Evolutionary conservation across 352 stramenopile genomes (phyloP).

Genomic region (Pythium sukuiense): DNA sequence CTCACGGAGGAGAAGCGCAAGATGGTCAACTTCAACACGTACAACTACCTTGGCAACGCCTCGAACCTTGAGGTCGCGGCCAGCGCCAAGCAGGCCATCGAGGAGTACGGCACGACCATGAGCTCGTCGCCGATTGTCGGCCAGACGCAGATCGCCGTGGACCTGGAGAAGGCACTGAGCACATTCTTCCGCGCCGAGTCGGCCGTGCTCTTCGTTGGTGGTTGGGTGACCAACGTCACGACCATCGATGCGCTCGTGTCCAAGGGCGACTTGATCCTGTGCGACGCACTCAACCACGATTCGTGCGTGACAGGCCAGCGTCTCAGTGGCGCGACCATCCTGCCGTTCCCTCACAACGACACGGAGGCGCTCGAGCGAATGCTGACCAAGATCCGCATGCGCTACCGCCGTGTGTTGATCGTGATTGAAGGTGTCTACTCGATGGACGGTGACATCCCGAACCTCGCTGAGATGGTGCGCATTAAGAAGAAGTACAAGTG

Average conservation of each 20-base stretch:
- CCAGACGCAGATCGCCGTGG: slow-evolving; percentile 68
- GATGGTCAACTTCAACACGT: slow-evolving; percentile 87
- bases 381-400: slow-evolving; percentile 60
- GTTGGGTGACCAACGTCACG: slow-evolving; percentile 78
- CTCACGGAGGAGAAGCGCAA: slow-evolving; percentile 66
- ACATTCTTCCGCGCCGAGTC: slow-evolving; percentile 62
- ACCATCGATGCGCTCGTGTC: slow-evolving; percentile 72
- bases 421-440: slow-evolving; percentile 44
- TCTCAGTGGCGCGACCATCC: slow-evolving; percentile 72
- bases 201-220: slow-evolving; percentile 64
- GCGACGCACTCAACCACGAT: slow-evolving; percentile 79
- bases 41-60: slow-evolving; percentile 84
- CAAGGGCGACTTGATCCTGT: slow-evolving; percentile 77
- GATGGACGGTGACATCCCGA: slow-evolving; percentile 40
- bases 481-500: slow-evolving; percentile 43
- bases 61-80: slow-evolving; percentile 50
- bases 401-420: slow-evolving; percentile 72
- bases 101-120: slow-evolving; percentile 79
- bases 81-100: slow-evolving; percentile 60
- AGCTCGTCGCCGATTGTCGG: slow-evolving; percentile 80
- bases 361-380: slow-evolving; percentile 71
- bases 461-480: slow-evolving; percentile 33
- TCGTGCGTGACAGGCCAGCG: slow-evolving; percentile 76
- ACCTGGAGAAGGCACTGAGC: slow-evolving; percentile 64
- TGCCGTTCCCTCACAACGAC: slow-evolving; percentile 82